These are phyloP conservation scores for Alternaria metachromatica DNA, from an alignment of 2,329 filamentous ascomycete genomes.

Conservation along the genomic window DNA sequence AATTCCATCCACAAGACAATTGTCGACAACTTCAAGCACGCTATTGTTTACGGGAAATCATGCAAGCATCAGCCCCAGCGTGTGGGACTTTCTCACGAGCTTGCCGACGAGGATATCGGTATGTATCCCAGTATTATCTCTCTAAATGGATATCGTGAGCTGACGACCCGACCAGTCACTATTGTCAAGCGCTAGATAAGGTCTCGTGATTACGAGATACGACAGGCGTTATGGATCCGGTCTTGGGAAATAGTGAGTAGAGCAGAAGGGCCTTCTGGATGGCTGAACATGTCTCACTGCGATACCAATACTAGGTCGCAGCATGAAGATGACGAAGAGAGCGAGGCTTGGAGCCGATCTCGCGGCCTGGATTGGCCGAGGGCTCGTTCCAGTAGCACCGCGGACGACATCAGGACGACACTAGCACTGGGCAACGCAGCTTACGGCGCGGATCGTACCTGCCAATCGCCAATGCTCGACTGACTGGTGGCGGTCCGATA, in stretches of 20 bases:
- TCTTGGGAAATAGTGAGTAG: slow-evolving; percentile 32
- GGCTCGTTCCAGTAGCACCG: slow-evolving; percentile 40
- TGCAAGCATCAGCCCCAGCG: slow-evolving; percentile 98
- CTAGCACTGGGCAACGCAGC: slow-evolving; percentile 40
- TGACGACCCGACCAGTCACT: slow-evolving; percentile 47
- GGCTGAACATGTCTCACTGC: slow-evolving; percentile 43
- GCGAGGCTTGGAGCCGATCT: slow-evolving; percentile 35
- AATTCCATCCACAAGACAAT: slow-evolving; percentile 97
- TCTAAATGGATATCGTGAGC: slow-evolving; percentile 20
- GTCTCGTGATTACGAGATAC: slow-evolving; percentile 25
- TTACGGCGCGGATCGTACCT: slow-evolving; percentile 43
- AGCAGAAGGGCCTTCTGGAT: slow-evolving; percentile 33
- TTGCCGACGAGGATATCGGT: slow-evolving; percentile 98
- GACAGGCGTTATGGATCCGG: slow-evolving; percentile 26
- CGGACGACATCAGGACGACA: slow-evolving; percentile 41
- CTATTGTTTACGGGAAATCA: slow-evolving; percentile 95
- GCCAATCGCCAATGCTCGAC: slow-evolving; percentile 40
- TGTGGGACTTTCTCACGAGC: slow-evolving; percentile 87
- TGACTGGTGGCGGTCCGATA: slow-evolving; percentile 37
- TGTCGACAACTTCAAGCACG: slow-evolving; percentile 91
- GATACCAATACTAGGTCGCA: slow-evolving; percentile 34
- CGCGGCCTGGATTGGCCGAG: slow-evolving; percentile 42
- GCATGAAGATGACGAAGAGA: slow-evolving; percentile 40
- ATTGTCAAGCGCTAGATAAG: slow-evolving; percentile 51
- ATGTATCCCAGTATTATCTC: slow-evolving; percentile 48